Conservation (phyloP, 2,329 filamentous ascomycete genomes). For the Colletotrichum sp. region DNA sequence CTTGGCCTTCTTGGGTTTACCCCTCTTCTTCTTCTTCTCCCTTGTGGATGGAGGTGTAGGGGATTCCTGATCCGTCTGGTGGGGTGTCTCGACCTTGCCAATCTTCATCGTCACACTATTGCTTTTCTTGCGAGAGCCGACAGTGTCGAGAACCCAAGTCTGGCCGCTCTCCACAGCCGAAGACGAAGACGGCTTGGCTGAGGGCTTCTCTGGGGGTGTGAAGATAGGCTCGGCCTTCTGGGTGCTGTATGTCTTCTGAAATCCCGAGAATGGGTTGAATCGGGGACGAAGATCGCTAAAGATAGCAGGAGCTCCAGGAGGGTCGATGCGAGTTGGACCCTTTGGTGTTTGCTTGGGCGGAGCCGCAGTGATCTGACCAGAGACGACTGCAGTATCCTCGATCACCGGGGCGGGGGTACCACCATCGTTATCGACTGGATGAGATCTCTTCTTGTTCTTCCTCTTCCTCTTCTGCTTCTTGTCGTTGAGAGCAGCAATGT, state of each 20-base stretch:
- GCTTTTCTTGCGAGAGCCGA: background rate
- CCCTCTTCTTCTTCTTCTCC: slow-evolving; percentile 1
- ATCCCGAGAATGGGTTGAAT: background rate
- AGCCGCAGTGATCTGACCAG: background rate
- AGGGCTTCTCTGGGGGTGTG: background rate
- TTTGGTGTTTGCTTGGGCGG: background rate
- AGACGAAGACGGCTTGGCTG: background rate
- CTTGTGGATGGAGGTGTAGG: background rate
- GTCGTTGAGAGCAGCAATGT: background rate
- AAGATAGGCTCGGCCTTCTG: background rate
- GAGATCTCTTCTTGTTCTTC: background rate
- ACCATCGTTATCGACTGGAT: background rate
- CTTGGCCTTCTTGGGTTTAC: background rate
- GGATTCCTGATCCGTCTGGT: background rate
- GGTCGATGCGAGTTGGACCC: background rate
- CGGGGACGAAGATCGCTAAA: background rate
- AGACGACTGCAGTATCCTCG: background rate
- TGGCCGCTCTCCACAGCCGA: background rate
- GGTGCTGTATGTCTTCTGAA: background rate
- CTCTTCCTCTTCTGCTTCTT: background rate
- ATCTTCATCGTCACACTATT: background rate
- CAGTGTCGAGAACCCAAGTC: background rate
- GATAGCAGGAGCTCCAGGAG: background rate
- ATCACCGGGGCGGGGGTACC: background rate
- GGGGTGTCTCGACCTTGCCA: background rate